Evolutionary conservation across 495 filamentous ascomycete species (phyloP), one percentile per base, ranked within the genome.

Genomic region (Halenospora varia): DNA sequence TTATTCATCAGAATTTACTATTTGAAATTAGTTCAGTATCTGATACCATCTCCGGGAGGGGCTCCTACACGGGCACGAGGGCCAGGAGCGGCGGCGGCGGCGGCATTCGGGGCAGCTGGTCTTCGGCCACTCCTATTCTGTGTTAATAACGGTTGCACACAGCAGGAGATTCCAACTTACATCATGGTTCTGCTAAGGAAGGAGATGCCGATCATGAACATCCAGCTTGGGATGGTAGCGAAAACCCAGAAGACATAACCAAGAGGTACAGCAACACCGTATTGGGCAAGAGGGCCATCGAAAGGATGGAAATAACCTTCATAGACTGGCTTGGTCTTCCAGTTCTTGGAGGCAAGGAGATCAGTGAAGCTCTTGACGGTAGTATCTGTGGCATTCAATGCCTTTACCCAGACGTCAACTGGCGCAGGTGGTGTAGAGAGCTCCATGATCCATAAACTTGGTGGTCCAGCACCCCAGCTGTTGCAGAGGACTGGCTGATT

Each of bases 111-210:
- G 41, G 39, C 51, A 19, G 49, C 22, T 17, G 45, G 39, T 51
- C 60, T 66, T 3, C 25, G 51, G 50, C 59, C 41, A 55, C 65
- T 64, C 39, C 13, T 13, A 29, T 61, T n/a, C n/a, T n/a, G n/a
- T 60, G 59, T 48, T 45, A 53, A 46, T 13, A n/a, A 25, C 17
- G 6, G 6, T 42, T 4, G n/a, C 13, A 26, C 26, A 25, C 6
- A 8, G 19, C 29, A 24, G 47, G 17, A 51, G 46, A 20, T 26
- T 48, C 22, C 15, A 10, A 82, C 91, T 86, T 77, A 96, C 94
- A 96, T 96, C 68, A 96, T 77, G 40, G 77, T 81, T 63, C 92
- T 80, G 77, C 86, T 94, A 59, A 92, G 67, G 63, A 97, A 83
- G 57, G 86, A 89, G 61, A 97, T 82, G 29, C 78, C 68, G 60